Base-by-base conservation (phyloP, 768 basidiomycete genomes). In the Astraeus odoratus region DNA sequence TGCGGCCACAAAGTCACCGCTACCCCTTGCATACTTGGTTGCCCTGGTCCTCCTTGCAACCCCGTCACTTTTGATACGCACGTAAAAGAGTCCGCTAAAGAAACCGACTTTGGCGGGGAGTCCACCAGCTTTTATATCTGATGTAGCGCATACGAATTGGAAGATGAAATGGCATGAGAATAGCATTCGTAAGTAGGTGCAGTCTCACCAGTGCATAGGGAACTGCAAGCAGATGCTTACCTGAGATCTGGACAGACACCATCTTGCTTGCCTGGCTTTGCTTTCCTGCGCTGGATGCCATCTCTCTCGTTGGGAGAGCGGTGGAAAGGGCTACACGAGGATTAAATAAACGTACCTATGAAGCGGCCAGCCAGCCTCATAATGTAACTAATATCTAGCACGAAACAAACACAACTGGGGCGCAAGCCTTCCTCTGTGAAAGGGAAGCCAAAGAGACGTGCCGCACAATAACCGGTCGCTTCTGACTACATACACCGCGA, bases 71-170 rank as follows among this genome's bases (percentile, higher is more conserved):
- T 64, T 63, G 50, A 63, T 39, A 15, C 50, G 47, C 39, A 63
- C 46, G 15, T 61, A 63, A 45, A 61, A 63, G 5, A 55, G 12
- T 12, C 62, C 61, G 25, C 50, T 39, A 18, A 63, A 66, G 26
- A 63, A 10, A 26, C 62, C 62, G 12, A 63, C 44, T 54, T 59
- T 63, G 15, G 64, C 52, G 18, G 62, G 62, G 6, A 63, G 52
- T 29, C 61, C 64, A 25, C 59, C 66, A n/a, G 62, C 62, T 46
- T 61, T 64, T 51, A 63, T 63, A 49, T 54, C 62, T 63, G 37
- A 5, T 12, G 19, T 9, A 34, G n/a, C 19, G 3, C n/a, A 18
- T 3, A 34, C 33, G 19, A 16, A 15, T 15, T 16, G n/a, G 33
- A 34, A 34, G 6, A 9, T 18, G 7, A 8, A 30, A 13, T 35